A percentile compares a stretch with the other conserved stretches of the same genome.
These are phyloP conservation scores for Umbelopsis sp. DNA, from an alignment of 371 early-diverging fungal genomes.

Conservation along the genomic window DNA sequence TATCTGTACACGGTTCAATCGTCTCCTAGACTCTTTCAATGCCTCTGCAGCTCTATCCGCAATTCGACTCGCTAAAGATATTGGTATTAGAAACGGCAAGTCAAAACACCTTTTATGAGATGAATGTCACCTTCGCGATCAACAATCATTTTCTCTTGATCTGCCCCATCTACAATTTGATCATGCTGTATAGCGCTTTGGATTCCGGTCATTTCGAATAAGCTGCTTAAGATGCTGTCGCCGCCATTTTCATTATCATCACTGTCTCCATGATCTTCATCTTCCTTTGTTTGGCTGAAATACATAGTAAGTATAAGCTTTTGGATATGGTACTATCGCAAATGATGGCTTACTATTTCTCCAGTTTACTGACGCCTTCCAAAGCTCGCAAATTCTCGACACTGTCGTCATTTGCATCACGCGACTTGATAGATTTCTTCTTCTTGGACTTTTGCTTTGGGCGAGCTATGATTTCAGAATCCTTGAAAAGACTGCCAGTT, in stretches of 20 bases:
- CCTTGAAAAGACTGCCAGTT: conserved; percentile 71
- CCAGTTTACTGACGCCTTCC: conserved; percentile 58
- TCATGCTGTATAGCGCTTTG: conserved; percentile 90
- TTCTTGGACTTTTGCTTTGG: conserved; percentile 30
- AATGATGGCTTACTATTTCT: conserved; percentile 55
- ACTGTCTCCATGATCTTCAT: conserved; percentile 25
- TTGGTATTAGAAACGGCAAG: background rate
- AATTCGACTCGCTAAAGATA: conserved; percentile 46
- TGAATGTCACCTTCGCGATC: conserved; percentile 71
- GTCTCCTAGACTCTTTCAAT: conserved; percentile 54
- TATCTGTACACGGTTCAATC: conserved; percentile 39
- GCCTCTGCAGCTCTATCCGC: conserved; percentile 62
- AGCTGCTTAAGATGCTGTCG: conserved; percentile 65
- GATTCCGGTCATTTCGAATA: conserved; percentile 84
- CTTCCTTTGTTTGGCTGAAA: conserved; percentile 32
- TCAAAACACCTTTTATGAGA: background rate
- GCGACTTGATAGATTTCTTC: conserved; percentile 22
- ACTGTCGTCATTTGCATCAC: conserved; percentile 31
- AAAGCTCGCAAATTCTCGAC: conserved; percentile 42
- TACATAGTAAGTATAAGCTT: background rate
- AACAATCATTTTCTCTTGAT: conserved; percentile 67
- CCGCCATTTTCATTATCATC: conserved; percentile 55
- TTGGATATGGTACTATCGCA: conserved; percentile 14
- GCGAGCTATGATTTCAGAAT: conserved; percentile 56
- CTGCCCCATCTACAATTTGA: conserved; percentile 73